Percentiles rank a stretch among this genome's conserved stretches.
These are phyloP conservation scores for Amanita rimosa DNA, from an alignment of 768 basidiomycete species.

Conservation along the genomic window DNA sequence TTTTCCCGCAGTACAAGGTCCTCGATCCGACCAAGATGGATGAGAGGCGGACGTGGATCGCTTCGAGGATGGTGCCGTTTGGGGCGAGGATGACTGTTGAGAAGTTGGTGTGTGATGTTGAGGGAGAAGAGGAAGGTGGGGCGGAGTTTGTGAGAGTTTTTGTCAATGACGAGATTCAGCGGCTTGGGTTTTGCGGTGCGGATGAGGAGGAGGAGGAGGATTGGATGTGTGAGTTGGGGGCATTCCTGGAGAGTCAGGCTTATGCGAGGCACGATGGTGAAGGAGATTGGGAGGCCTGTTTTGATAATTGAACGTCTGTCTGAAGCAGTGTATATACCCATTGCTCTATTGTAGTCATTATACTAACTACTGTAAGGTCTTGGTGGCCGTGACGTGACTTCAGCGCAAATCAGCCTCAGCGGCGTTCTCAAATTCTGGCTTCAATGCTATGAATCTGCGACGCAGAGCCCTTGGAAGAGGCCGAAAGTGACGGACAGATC, in stretches of 20 bases:
- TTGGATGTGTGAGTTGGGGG: slow-evolving; percentile 52
- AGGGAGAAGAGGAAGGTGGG: neutral
- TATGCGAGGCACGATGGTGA: slow-evolving; percentile 60
- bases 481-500: too few relatives aligned
- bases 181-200: slow-evolving; percentile 48
- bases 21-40: slow-evolving; percentile 23
- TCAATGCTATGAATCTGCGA: too few relatives aligned
- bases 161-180: slow-evolving; percentile 65
- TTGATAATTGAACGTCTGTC: too few relatives aligned
- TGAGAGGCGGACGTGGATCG: slow-evolving; percentile 35
- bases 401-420: too few relatives aligned
- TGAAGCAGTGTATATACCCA: too few relatives aligned
- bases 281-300: slow-evolving; percentile 65
- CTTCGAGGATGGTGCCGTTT: slow-evolving; percentile 62
- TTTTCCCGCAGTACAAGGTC: slow-evolving; percentile 27
- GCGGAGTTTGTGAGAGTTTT: slow-evolving; percentile 56
- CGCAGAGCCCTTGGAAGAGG: too few relatives aligned
- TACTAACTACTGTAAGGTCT: too few relatives aligned
- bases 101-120: slow-evolving; percentile 37
- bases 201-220: slow-evolving; percentile 18
- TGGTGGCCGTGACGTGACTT: too few relatives aligned
- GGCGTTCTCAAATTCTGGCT: too few relatives aligned
- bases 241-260: slow-evolving; percentile 60
- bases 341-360: too few relatives aligned
- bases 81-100: slow-evolving; percentile 67